Percentiles rank a stretch among this genome's conserved stretches.
phyloP scores from a whole-genome alignment of 805 yeast genomes.

The Yamadazyma ubonensis region DNA sequence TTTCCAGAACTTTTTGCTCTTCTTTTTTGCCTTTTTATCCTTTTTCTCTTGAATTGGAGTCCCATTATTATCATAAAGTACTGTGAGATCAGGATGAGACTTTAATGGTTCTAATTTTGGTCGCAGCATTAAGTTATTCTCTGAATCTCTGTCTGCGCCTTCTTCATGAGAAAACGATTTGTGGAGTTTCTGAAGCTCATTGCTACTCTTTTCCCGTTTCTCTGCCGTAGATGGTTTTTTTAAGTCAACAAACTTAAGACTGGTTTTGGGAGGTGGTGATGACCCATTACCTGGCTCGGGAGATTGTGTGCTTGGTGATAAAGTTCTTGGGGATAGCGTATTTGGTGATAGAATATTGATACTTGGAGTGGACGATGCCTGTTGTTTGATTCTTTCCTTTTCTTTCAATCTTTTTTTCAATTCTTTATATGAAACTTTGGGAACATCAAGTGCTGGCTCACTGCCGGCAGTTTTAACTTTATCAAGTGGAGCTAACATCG shows the following conservation, averaged over 20 bases:
- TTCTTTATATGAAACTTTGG: conserved; percentile 32
- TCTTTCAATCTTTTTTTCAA: conserved; percentile 21
- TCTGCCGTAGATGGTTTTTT: conserved; percentile 17
- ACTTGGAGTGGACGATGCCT: conserved; percentile 4
- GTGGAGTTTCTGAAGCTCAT: conserved; percentile 16
- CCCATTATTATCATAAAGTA: conserved; percentile 1
- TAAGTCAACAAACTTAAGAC: conserved; percentile 32
- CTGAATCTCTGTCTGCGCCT: conserved; percentile 11
- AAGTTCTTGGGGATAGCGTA: no score
- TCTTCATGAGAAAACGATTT: conserved; percentile 43
- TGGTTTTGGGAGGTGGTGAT: conserved; percentile 24
- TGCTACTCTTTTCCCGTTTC: conserved; percentile 10
- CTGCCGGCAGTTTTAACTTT: conserved; percentile 11
- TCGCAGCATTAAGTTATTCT: conserved; percentile 11
- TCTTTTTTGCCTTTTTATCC: conserved; percentile 23
- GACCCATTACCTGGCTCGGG: conserved; percentile 9
- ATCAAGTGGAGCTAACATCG: conserved; percentile 35
- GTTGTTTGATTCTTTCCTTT: conserved; percentile 6
- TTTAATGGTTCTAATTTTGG: conserved; percentile 35
- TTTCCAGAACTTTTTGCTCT: conserved; percentile 37
- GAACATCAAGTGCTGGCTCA: conserved; percentile 3
- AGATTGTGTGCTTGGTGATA: no score
- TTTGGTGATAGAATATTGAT: conserved; percentile 9
- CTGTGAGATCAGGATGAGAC: conserved; percentile 38
- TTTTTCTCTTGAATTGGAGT: conserved; percentile 1